A percentile compares a stretch with the other conserved stretches of the same genome.
These are phyloP conservation scores for Glycine latifolia DNA, from an alignment of 306 rosid species.

Conservation along the genomic window DNA sequence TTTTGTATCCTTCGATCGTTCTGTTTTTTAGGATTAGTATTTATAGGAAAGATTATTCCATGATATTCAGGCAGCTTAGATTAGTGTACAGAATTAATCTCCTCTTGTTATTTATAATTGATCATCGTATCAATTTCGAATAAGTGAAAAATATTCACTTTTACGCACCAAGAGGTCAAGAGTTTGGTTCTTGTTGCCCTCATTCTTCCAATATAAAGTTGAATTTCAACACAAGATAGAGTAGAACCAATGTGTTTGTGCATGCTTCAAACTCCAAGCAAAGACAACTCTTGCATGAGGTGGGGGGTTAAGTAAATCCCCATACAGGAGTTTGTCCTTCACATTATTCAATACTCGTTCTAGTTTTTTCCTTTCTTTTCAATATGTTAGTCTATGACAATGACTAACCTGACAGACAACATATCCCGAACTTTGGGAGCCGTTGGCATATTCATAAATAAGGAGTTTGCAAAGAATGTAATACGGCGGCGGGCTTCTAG, in stretches of 20 bases:
- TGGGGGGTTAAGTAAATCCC: too few species aligned
- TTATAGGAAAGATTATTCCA: background rate
- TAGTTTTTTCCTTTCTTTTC: constrained; percentile 5
- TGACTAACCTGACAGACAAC: constrained; percentile 92
- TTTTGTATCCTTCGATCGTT: background rate
- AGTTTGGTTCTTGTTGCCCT: background rate
- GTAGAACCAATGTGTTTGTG: constrained; percentile 6
- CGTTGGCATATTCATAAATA: constrained; percentile 91
- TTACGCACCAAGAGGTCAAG: background rate
- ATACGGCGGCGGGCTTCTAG: constrained; percentile 98
- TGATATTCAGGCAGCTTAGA: background rate
- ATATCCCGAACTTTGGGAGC: constrained; percentile 93
- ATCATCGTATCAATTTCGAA: too few species aligned
- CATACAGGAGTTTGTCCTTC: background rate
- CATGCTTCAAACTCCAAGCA: background rate
- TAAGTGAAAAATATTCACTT: background rate
- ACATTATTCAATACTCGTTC: constrained; percentile 15
- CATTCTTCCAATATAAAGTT: background rate
- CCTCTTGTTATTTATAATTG: too few species aligned
- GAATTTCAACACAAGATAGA: constrained; percentile 11
- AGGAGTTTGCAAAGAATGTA: constrained; percentile 96
- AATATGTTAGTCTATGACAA: constrained; percentile 17
- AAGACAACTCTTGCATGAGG: background rate
- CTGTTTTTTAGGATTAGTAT: background rate
- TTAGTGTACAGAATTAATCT: background rate